phyloP scores from a whole-genome alignment of 2,329 filamentous ascomycete genomes.

The Geosmithia putterillii region DNA sequence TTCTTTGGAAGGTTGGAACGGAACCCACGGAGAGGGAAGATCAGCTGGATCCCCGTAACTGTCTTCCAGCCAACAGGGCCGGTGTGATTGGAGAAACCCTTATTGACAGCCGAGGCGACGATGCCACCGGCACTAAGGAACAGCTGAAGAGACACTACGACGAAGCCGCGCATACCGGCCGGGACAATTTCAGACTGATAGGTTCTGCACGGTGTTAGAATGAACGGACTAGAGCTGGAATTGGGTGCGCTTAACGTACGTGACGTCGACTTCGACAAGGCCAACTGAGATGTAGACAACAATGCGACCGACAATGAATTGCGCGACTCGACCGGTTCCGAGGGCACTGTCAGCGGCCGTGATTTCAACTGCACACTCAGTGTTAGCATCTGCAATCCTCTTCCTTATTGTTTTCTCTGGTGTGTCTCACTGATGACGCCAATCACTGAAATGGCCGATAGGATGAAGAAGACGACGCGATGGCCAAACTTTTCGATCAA shows the following conservation, averaged over 20 bases:
- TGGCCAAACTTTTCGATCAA: not conserved
- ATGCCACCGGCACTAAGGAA: not conserved
- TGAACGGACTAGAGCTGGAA: not conserved
- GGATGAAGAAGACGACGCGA: not conserved
- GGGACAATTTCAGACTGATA: constrained; percentile 1
- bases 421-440: not conserved
- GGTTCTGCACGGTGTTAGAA: not conserved
- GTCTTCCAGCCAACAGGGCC: not conserved
- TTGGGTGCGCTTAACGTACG: not conserved
- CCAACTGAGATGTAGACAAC: constrained; percentile 8
- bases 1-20: not conserved
- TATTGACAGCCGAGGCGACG: not conserved
- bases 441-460: not conserved
- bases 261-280: constrained; percentile 6
- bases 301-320: constrained; percentile 7
- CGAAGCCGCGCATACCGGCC: not conserved
- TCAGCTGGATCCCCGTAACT: not conserved
- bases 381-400: too few relatives aligned
- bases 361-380: not conserved
- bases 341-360: constrained; percentile 4
- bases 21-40: not conserved
- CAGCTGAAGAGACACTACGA: not conserved
- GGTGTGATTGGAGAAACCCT: not conserved
- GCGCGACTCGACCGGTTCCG: constrained; percentile 5
- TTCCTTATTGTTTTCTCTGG: too few relatives aligned